A percentile compares a stretch with the other conserved stretches of the same genome.
phyloP scores from a whole-genome alignment of 2,329 filamentous ascomycete species.

The Aspergillus tubingensis region DNA sequence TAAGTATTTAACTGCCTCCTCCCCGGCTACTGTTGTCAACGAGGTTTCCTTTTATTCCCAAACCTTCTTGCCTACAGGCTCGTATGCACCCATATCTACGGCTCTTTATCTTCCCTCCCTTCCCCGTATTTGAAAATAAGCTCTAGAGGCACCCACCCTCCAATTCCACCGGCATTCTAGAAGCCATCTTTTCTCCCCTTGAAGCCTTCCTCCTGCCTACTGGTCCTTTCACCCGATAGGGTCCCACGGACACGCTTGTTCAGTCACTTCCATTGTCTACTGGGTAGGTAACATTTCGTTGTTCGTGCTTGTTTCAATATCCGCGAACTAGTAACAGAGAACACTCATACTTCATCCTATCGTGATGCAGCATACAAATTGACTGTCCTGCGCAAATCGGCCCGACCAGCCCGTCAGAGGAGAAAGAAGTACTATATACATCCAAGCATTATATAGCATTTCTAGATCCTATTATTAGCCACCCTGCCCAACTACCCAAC shows the following conservation, averaged over 20 bases:
- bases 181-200: not conserved
- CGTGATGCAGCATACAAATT: no score
- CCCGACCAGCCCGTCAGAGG: not conserved
- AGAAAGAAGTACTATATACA: not conserved
- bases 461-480: not conserved
- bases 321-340: no score
- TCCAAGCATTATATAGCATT: no score
- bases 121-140: not conserved
- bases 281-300: not conserved
- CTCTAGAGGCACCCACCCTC: not conserved
- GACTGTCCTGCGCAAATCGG: no score
- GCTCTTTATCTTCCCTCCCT: not conserved
- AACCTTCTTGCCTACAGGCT: no score
- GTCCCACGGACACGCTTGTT: constrained; percentile 25
- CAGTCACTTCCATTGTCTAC: constrained; percentile 12
- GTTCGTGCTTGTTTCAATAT: not conserved
- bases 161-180: not conserved
- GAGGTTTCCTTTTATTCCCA: no score
- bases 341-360: no score
- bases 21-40: no score
- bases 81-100: not conserved
- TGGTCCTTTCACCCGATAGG: not conserved
- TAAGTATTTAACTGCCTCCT: no score
- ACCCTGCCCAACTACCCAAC: not conserved
- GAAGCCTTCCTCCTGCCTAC: not conserved